Evolutionary conservation across 1,284 basidiomycete species (phyloP).

Genomic region (Boletus calvinii): DNA sequence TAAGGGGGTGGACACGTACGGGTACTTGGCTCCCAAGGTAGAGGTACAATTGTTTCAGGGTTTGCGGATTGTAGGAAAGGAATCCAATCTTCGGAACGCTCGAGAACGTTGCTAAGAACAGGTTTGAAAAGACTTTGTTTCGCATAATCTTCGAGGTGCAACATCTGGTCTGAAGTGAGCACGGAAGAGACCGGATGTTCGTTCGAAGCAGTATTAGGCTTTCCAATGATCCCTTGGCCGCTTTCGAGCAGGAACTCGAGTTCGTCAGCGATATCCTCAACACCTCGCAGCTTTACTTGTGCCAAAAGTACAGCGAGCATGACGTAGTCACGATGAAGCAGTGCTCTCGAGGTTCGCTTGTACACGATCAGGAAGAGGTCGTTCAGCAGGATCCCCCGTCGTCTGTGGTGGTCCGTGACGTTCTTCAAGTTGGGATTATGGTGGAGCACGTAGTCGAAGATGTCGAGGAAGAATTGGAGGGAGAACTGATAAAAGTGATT

Average conservation of each 20-base stretch:
- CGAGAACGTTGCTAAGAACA: slow-evolving; percentile 66
- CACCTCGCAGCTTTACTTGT: slow-evolving; percentile 83
- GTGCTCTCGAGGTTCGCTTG: slow-evolving; percentile 85
- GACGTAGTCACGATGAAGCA: slow-evolving; percentile 90
- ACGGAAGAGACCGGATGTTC: slow-evolving; percentile 46
- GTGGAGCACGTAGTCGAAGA: slow-evolving; percentile 93
- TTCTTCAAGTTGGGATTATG: slow-evolving; percentile 88
- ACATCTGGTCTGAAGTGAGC: slow-evolving; percentile 64
- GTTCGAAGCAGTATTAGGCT: slow-evolving; percentile 37
- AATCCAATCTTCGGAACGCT: slow-evolving; percentile 72
- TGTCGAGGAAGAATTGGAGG: slow-evolving; percentile 95
- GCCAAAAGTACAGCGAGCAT: slow-evolving; percentile 90
- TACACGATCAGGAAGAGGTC: slow-evolving; percentile 93
- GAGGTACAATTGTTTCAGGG: slow-evolving; percentile 76
- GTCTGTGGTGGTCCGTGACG: slow-evolving; percentile 70
- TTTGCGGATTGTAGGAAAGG: slow-evolving; percentile 67
- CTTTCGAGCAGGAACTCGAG: slow-evolving; percentile 90
- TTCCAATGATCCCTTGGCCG: slow-evolving; percentile 62
- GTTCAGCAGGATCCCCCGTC: slow-evolving; percentile 83
- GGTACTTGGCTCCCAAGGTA: slow-evolving; percentile 73
- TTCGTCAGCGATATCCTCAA: slow-evolving; percentile 81
- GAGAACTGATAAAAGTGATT: slow-evolving; percentile 99
- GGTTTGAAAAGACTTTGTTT: slow-evolving; percentile 76
- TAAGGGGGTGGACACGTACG: slow-evolving; percentile 48
- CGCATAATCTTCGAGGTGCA: slow-evolving; percentile 66